Percentiles rank a stretch among this genome's conserved stretches.
phyloP scores from a whole-genome alignment of 345 rosid species.

The Citrus australasica region DNA sequence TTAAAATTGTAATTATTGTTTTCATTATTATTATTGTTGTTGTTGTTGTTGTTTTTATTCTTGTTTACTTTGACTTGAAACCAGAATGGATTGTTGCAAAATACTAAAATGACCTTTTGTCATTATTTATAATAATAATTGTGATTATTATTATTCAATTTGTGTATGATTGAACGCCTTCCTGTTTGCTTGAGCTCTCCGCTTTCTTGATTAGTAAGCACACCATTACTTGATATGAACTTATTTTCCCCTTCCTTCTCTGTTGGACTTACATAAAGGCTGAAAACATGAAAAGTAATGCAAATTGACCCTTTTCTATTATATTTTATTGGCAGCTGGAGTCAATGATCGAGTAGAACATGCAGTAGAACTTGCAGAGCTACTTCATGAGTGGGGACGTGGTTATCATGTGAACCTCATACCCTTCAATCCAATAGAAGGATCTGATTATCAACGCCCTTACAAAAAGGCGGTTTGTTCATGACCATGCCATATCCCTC shows the following conservation, averaged over 20 bases:
- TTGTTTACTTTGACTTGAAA: no score
- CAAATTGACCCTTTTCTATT: background rate
- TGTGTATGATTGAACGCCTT: background rate
- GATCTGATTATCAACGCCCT: conserved; percentile 80
- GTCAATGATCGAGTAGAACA: conserved; percentile 80
- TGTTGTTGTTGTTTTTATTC: no score
- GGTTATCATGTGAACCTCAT: conserved; percentile 85
- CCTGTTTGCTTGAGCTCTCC: conserved; percentile 1
- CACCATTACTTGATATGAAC: background rate
- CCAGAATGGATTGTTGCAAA: no score
- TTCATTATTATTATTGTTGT: no score
- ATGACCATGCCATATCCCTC: conserved; percentile 5
- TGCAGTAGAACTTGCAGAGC: conserved; percentile 77
- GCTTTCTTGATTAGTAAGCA: background rate
- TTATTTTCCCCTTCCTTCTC: background rate
- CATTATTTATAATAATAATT: no score
- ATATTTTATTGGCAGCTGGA: conserved; percentile 59
- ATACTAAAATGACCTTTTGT: no score
- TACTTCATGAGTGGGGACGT: conserved; percentile 79
- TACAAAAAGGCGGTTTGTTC: conserved; percentile 64
- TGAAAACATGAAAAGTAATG: background rate
- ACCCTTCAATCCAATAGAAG: conserved; percentile 90
- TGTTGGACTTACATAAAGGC: background rate
- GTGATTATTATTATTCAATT: background rate
- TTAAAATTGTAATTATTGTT: no score